Evolutionary conservation across 495 filamentous ascomycete species (phyloP), one percentile per base, ranked within the genome.

Genomic region (Umbilicaria muhlenbergii): DNA sequence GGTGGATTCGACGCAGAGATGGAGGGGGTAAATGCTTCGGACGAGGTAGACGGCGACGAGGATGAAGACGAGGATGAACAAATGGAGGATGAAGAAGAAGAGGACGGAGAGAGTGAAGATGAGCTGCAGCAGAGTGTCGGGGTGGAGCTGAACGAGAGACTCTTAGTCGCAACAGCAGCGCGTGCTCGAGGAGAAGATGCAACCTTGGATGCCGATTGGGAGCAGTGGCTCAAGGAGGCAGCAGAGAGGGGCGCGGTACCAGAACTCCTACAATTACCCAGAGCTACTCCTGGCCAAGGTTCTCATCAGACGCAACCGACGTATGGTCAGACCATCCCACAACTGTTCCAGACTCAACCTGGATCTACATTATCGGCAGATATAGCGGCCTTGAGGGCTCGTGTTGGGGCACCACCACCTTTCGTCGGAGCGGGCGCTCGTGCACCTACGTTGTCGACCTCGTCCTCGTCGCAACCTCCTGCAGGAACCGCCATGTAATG

Each of bases 191-290:
- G 80, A 62, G 67, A 65, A 58, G 48, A 74, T 59, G 71, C 78
- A 32, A 73, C 75, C 16, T 67, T 86, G 32, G 83, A 92, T 52
- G 77, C 81, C 43, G 80, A 82, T 46, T 89, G 77, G 77, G 84
- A 91, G 58, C 81, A 85, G 59, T 91, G 81, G 80, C 58, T 91
- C 32, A 88, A 87, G 57, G 82, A 86, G 51, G 77, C 78, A 37
- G 74, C 79, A 31, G 85, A 89, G 47, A 60, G 71, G 28, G 71
- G 69, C 39, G 33, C 50, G 18, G 13, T 28, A 31, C 17, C 36
- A 28, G 24, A 28, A 6, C 3, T 28, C 8, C 24, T 28, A 28
- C 24, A 5, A 28, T 10, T 28, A 28, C 24, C 24, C 8, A 6
- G 24, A 10, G 24, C 5, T 8, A 28, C 24, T 28, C 4, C 24